Base-by-base conservation (phyloP, 225 moss, liverwort and hornwort genomes). In the Asterella californica region DNA sequence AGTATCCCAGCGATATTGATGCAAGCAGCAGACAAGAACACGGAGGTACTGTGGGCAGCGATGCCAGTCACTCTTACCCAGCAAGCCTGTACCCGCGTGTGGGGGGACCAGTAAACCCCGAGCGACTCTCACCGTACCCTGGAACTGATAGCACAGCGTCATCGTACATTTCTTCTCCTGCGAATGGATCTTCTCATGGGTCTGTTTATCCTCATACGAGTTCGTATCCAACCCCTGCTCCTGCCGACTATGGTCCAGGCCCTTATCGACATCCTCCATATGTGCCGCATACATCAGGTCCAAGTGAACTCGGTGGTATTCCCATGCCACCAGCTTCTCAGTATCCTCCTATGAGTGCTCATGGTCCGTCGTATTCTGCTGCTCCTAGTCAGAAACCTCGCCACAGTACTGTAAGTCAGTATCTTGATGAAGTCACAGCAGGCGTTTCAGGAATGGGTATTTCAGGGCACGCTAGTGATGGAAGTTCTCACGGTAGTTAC, bases 361-460 rank as follows among this genome's bases (percentile, higher is more conserved):
- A 55, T 4, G 69, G 46, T 55, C 8, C 76, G 61, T 59, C 57
- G 12, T 76, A 59, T 76, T 11, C 76, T 46, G 50, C 74, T 0
- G 74, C 18, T 74, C 32, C 74, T 33, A 74, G 53, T 54, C 74
- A 74, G 33, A 74, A 53, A 74, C 74, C 52, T 54, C 29, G 53
- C 29, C 73, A 50, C 30, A 45, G 73, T 47, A 57, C 36, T 38
- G 24, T 42, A 25, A 49, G 77, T 27, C 38, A 75, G 21, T 75
- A 80, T 52, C 22, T 76, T 36, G 84, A 84, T 34, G 79, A 82
- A 2, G 79, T 87, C 17, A 78, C 84, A 38, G 84, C 81, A 79
- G 72, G 74, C 30, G 76, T 87, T 62, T 75, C 76, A 53, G 76
- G 70, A 19, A 30, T 84, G 0, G 76, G 81, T 3, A 25, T 84